These are phyloP conservation scores for Colletotrichum chrysophilum DNA, from an alignment of 2,329 filamentous ascomycete species.

Conservation along the genomic window DNA sequence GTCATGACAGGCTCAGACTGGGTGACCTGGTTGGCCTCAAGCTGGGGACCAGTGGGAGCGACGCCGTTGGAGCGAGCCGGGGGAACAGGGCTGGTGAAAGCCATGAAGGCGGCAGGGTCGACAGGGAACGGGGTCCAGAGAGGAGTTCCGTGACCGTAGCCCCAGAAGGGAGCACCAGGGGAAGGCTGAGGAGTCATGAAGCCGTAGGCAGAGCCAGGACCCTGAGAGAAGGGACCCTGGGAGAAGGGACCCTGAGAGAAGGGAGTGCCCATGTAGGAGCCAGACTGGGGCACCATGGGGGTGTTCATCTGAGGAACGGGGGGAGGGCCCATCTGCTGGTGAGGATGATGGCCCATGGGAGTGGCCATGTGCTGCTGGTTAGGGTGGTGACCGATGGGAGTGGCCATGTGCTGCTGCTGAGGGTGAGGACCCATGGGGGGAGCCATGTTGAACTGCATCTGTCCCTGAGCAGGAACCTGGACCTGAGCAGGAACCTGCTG, in stretches of 20 bases:
- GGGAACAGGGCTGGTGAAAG: slow-evolving; percentile 2
- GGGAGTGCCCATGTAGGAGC: neutral
- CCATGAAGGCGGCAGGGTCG: neutral
- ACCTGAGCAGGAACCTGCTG: neutral
- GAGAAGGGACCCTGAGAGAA: slow-evolving; percentile 8
- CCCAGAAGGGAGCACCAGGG: slow-evolving; percentile 9
- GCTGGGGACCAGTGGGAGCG: neutral
- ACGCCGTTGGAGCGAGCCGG: neutral
- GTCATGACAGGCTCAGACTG: slow-evolving; percentile 16
- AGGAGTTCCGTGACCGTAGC: slow-evolving; percentile 15
- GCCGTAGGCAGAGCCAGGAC: slow-evolving; percentile 3
- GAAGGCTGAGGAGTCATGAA: slow-evolving; percentile 17
- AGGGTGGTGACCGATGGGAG: slow-evolving; percentile 1
- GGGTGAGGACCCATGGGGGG: neutral
- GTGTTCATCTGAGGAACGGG: neutral
- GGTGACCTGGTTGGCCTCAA: neutral
- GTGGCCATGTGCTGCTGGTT: neutral
- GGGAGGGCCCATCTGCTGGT: neutral
- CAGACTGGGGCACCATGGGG: slow-evolving; percentile 6
- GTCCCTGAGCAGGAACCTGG: neutral
- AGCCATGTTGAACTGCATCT: slow-evolving; percentile 10
- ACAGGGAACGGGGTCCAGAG: slow-evolving; percentile 16
- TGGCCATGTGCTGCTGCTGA: neutral
- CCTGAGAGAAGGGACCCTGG: slow-evolving; percentile 6
- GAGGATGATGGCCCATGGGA: neutral